Evolutionary conservation across 257 asterid genomes (phyloP).

Genomic region (Penstemon newberryi): DNA sequence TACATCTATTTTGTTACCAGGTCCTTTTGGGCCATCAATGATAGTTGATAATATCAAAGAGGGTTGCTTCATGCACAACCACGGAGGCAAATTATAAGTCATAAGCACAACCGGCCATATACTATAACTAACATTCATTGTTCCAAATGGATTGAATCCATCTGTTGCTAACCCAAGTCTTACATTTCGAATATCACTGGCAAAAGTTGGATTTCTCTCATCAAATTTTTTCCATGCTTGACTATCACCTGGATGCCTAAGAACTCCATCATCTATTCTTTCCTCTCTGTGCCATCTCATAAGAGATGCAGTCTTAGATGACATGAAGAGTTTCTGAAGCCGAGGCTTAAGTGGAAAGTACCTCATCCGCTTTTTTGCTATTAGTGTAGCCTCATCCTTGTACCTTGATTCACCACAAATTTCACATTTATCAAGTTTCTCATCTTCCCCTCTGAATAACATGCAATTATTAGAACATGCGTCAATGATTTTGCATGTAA

Average conservation of each 20-base stretch:
- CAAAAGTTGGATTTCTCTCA: neutral
- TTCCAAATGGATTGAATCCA: too few species aligned
- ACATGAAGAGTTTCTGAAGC: neutral
- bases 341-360: too few species aligned
- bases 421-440: neutral
- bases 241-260: neutral
- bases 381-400: neutral
- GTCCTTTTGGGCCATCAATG: neutral
- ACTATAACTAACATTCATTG: too few species aligned
- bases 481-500: neutral
- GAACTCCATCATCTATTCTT: neutral
- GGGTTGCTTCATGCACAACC: too few species aligned
- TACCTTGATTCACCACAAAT: conserved; percentile 6
- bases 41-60: neutral
- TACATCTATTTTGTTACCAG: neutral
- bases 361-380: neutral
- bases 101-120: too few species aligned
- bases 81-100: too few species aligned
- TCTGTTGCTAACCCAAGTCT: neutral
- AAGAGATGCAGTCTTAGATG: neutral
- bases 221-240: neutral
- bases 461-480: neutral
- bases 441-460: neutral
- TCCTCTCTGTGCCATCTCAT: neutral
- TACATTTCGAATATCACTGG: neutral